A percentile compares a stretch with the other conserved stretches of the same genome.
Evolutionary conservation across 148 eudicot species (phyloP).

Genomic region (Persicaria tinctoria): DNA sequence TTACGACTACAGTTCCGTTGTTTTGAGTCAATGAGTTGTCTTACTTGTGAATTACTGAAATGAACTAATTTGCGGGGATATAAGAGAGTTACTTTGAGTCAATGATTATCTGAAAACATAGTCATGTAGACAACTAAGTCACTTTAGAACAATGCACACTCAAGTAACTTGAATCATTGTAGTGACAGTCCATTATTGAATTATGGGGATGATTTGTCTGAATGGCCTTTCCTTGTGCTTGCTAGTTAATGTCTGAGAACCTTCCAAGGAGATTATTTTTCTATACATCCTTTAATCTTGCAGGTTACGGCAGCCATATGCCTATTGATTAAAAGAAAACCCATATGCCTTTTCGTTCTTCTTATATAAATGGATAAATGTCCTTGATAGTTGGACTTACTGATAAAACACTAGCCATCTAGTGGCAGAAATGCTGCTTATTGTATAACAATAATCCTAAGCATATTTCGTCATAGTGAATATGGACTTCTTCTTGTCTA

Average conservation of each 20-base stretch:
- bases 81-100: not conserved
- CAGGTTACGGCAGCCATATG: not conserved
- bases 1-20: not conserved
- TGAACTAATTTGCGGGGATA: not conserved
- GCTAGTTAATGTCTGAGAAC: not conserved
- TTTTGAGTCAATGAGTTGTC: not conserved
- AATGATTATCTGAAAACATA: not conserved
- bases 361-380: not conserved
- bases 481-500: too few species aligned
- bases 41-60: not conserved
- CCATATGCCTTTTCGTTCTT: too few species aligned
- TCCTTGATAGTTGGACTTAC: not conserved
- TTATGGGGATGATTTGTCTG: too few species aligned
- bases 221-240: not conserved
- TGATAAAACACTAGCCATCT: not conserved
- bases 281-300: not conserved
- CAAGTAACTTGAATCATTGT: not conserved
- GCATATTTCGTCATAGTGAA: too few species aligned
- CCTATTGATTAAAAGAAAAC: too few species aligned
- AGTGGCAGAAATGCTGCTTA: not conserved
- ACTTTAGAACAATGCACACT: not conserved
- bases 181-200: not conserved
- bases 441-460: not conserved
- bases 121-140: too few species aligned
- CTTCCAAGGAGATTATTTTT: not conserved